Percentiles rank a stretch among this genome's conserved stretches.
Conservation (phyloP, 768 basidiomycete genomes). For the Auricularia sp. region DNA sequence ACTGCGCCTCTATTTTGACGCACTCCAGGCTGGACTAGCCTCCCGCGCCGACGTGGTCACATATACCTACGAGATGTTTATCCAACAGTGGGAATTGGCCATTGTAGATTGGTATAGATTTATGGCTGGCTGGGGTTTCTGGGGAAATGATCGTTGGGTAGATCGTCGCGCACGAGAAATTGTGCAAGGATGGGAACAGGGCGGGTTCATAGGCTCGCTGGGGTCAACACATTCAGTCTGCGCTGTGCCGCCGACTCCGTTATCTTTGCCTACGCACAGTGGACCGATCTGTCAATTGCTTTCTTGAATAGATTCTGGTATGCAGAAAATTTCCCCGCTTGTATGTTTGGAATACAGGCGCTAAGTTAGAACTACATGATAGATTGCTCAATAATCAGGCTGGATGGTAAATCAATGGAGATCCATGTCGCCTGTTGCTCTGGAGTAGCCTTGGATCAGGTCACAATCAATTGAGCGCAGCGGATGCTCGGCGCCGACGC, state of each 20-base stretch:
- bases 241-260: background rate
- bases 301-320: too few species aligned
- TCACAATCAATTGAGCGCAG: slow-evolving; percentile 42
- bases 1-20: slow-evolving; percentile 1
- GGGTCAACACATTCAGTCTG: background rate
- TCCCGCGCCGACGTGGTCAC: background rate
- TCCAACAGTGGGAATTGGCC: slow-evolving; percentile 5
- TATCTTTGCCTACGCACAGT: background rate
- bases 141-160: slow-evolving; percentile 6
- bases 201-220: background rate
- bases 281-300: too few species aligned
- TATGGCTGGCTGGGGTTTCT: slow-evolving; percentile 8
- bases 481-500: slow-evolving; percentile 32
- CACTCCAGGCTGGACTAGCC: background rate
- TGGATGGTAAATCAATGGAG: background rate
- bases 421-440: slow-evolving; percentile 8
- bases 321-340: too few species aligned
- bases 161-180: slow-evolving; percentile 2
- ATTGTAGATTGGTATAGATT: slow-evolving; percentile 7
- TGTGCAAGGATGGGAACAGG: slow-evolving; percentile 1
- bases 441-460: slow-evolving; percentile 40
- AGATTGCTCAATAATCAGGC: too few species aligned
- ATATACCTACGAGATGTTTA: background rate
- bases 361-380: too few species aligned
- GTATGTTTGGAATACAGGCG: too few species aligned